Percentiles rank a stretch among this genome's conserved stretches.
Conservation (phyloP, 2,329 filamentous ascomycete genomes). For the Periconia digitata region DNA sequence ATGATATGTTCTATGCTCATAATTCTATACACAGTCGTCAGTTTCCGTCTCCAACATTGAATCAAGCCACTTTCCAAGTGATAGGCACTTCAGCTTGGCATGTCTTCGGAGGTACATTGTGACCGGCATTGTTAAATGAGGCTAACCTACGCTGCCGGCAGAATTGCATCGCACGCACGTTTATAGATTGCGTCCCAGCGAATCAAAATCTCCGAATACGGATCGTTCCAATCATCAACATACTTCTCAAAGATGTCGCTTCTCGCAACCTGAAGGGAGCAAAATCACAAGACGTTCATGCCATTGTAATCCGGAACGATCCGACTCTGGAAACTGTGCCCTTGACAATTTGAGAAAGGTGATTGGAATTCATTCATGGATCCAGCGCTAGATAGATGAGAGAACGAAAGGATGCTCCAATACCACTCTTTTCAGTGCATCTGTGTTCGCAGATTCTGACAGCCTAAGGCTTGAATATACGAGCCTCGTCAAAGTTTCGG, state of each 20-base stretch:
- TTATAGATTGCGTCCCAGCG: constrained; percentile 9
- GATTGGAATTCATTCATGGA: no score
- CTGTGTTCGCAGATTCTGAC: not conserved
- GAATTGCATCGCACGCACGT: constrained; percentile 14
- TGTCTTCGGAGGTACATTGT: constrained; percentile 3
- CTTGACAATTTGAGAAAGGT: no score
- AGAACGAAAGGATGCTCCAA: no score
- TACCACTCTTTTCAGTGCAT: not conserved
- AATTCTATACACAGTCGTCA: no score
- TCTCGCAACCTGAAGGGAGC: not conserved
- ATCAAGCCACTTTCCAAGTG: no score
- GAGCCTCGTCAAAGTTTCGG: constrained; percentile 3
- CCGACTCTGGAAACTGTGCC: no score
- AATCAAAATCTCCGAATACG: not conserved
- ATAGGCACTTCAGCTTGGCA: no score
- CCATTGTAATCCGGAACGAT: no score
- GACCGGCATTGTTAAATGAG: constrained; percentile 20
- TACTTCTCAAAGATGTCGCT: not conserved
- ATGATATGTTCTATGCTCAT: no score
- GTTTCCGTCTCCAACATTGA: no score
- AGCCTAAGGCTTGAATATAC: not conserved
- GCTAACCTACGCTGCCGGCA: constrained; percentile 19
- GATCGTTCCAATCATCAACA: not conserved
- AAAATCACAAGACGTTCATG: no score
- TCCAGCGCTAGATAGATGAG: not conserved